Percentiles rank a stretch among this genome's conserved stretches.
Evolutionary conservation across 768 basidiomycete genomes (phyloP).

Genomic region (Thelephora aurantiotincta): DNA sequence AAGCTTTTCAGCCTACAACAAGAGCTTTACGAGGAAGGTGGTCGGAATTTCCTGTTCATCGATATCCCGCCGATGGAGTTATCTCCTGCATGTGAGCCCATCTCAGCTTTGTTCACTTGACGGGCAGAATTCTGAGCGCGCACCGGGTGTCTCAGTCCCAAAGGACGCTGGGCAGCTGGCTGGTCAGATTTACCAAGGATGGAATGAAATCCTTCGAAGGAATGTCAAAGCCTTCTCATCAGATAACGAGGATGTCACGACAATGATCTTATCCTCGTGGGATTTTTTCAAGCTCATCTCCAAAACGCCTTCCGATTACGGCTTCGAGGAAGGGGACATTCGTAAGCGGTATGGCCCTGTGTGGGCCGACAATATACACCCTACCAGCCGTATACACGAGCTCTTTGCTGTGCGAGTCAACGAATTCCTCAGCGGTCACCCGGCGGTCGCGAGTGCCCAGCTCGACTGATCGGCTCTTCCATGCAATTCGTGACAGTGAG

Average conservation of each 20-base stretch:
- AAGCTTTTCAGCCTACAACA: conserved; percentile 32
- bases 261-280: conserved; percentile 35
- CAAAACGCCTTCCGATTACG: conserved; percentile 27
- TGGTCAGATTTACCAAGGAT: conserved; percentile 14
- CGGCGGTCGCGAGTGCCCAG: background rate
- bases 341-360: conserved; percentile 22
- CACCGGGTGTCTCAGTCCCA: background rate
- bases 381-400: conserved; percentile 35
- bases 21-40: conserved; percentile 29
- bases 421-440: conserved; percentile 18
- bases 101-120: background rate
- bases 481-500: no score
- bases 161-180: background rate
- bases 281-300: conserved; percentile 31
- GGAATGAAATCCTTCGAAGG: conserved; percentile 31
- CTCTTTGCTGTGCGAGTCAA: conserved; percentile 30
- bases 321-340: conserved; percentile 22
- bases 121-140: background rate
- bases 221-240: conserved; percentile 21
- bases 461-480: no score
- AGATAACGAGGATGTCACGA: conserved; percentile 29
- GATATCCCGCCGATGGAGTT: conserved; percentile 42
- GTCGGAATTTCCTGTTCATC: conserved; percentile 41
- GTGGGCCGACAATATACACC: conserved; percentile 42
- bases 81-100: conserved; percentile 24